Conservation (phyloP, 805 yeast species). For the Pichia rugopelliculosa region DNA sequence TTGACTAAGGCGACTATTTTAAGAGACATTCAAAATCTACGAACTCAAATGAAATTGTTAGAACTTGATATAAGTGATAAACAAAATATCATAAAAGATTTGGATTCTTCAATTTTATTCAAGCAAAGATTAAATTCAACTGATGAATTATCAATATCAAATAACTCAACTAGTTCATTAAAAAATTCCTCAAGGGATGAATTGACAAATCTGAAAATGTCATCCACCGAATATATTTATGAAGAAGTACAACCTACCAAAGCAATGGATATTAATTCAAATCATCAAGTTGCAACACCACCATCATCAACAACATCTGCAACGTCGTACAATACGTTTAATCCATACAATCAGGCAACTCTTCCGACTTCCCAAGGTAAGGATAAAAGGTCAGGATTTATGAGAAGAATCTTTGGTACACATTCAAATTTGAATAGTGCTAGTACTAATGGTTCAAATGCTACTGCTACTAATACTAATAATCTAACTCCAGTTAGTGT, state of each 20-base stretch:
- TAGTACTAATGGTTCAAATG: neutral
- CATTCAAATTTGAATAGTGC: slow-evolving; percentile 5
- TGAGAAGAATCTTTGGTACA: slow-evolving; percentile 27
- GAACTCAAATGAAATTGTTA: slow-evolving; percentile 39
- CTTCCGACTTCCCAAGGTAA: slow-evolving; percentile 1
- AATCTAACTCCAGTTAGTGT: slow-evolving; percentile 12
- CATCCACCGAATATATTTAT: slow-evolving; percentile 6
- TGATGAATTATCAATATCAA: slow-evolving; percentile 6
- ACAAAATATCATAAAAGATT: slow-evolving; percentile 12
- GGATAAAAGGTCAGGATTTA: slow-evolving; percentile 21
- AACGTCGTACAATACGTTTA: neutral
- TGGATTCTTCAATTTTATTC: slow-evolving; percentile 9
- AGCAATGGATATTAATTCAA: neutral
- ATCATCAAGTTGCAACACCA: neutral
- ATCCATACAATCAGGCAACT: slow-evolving; percentile 2
- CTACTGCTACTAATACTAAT: slow-evolving; percentile 4
- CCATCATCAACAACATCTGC: neutral
- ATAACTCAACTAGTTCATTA: slow-evolving; percentile 5
- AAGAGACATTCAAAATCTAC: slow-evolving; percentile 47
- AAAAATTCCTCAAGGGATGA: slow-evolving; percentile 13
- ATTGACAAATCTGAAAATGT: neutral
- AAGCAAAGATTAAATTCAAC: slow-evolving; percentile 3
- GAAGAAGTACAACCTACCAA: neutral
- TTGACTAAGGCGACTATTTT: slow-evolving; percentile 36
- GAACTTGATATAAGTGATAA: slow-evolving; percentile 34